A percentile compares a stretch with the other conserved stretches of the same genome.
phyloP scores from a whole-genome alignment of 345 rosid genomes.

The Arabis alpina region DNA sequence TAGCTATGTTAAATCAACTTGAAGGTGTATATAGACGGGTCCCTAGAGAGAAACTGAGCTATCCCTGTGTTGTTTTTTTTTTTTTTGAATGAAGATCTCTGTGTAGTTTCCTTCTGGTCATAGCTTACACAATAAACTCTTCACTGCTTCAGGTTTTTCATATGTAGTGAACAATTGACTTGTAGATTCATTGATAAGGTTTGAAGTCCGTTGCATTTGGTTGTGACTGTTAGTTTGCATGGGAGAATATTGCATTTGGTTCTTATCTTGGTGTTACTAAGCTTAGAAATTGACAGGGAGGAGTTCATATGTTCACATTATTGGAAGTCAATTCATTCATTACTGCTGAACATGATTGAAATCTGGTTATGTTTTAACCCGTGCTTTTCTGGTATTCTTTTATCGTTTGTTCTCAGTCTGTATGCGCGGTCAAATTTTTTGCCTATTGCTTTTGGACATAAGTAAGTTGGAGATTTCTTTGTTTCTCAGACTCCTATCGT shows the following conservation, averaged over 20 bases:
- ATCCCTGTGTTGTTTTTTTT: background rate
- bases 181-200: background rate
- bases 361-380: constrained; percentile 6
- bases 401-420: background rate
- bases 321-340: background rate
- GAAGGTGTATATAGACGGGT: background rate
- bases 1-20: background rate
- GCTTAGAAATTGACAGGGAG: background rate
- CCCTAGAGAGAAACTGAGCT: background rate
- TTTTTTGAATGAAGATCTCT: too few relatives aligned
- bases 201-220: background rate
- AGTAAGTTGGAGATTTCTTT: constrained; percentile 3
- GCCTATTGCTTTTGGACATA: constrained; percentile 12
- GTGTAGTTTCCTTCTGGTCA: background rate
- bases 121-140: constrained; percentile 3
- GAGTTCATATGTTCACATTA: background rate
- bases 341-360: background rate
- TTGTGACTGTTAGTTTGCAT: constrained; percentile 12
- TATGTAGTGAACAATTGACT: constrained; percentile 8
- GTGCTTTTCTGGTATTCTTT: background rate
- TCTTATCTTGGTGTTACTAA: too few relatives aligned
- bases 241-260: constrained; percentile 4
- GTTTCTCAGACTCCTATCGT: constrained; percentile 34
- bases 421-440: background rate
- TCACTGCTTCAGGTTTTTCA: background rate